phyloP scores from a whole-genome alignment of 805 yeast genomes.

The Monosporozyma siamensis region DNA sequence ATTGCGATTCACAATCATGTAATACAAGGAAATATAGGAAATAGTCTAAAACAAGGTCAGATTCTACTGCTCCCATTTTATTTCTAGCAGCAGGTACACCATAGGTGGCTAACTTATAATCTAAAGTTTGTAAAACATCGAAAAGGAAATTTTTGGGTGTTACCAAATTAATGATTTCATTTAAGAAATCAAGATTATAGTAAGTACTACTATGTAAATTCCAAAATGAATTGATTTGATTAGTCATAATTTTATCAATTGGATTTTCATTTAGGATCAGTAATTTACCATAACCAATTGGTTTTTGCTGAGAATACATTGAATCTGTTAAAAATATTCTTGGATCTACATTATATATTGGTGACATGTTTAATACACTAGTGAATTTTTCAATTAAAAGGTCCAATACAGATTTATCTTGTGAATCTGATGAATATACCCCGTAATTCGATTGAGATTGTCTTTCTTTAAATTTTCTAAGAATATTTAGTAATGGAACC shows the following conservation, averaged over 20 bases:
- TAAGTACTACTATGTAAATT: constrained; percentile 31
- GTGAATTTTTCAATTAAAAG: constrained; percentile 18
- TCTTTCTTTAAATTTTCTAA: constrained; percentile 15
- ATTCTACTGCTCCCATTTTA: constrained; percentile 16
- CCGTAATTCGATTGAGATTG: constrained; percentile 25
- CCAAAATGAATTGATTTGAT: constrained; percentile 31
- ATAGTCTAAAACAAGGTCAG: constrained; percentile 23
- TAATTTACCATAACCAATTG: constrained; percentile 19
- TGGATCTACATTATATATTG: constrained; percentile 24
- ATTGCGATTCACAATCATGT: constrained; percentile 20
- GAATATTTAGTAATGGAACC: constrained; percentile 16
- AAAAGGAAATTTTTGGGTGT: constrained; percentile 21
- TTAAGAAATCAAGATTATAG: constrained; percentile 27
- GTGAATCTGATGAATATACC: constrained; percentile 25
- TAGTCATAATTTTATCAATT: constrained; percentile 26
- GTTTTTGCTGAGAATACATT: constrained; percentile 23
- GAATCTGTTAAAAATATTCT: constrained; percentile 16
- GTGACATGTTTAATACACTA: constrained; percentile 16
- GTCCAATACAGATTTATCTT: constrained; percentile 22
- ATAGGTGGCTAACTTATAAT: constrained; percentile 19
- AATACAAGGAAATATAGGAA: constrained; percentile 26
- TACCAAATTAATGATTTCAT: constrained; percentile 21
- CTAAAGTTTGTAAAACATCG: constrained; percentile 22
- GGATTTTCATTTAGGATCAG: constrained; percentile 24
- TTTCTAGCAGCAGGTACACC: constrained; percentile 20